Conservation (phyloP, 768 basidiomycete genomes). For the Dacryopinax primogenitus region DNA sequence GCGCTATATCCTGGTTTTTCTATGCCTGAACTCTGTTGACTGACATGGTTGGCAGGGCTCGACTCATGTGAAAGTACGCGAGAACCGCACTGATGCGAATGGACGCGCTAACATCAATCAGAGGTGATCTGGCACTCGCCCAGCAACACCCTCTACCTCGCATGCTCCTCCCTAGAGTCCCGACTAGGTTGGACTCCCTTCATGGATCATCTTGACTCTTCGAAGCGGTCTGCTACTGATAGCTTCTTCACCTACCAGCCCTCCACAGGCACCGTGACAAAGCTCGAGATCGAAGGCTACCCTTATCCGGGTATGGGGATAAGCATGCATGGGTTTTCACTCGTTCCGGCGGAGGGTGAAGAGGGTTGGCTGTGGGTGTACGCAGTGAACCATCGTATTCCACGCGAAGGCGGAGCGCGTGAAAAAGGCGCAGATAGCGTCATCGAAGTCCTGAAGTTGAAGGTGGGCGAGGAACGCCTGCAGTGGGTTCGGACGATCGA, state of each 20-base stretch:
- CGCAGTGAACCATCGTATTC: slow-evolving; percentile 57
- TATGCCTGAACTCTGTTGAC: background rate
- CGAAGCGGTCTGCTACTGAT: slow-evolving; percentile 35
- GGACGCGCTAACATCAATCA: background rate
- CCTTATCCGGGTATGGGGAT: slow-evolving; percentile 30
- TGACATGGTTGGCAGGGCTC: slow-evolving; percentile 29
- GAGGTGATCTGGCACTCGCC: slow-evolving; percentile 9
- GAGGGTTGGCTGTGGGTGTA: slow-evolving; percentile 47
- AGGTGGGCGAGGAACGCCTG: slow-evolving; percentile 33
- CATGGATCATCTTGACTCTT: slow-evolving; percentile 25
- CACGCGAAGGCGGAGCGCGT: slow-evolving; percentile 28
- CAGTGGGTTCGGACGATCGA: slow-evolving; percentile 46
- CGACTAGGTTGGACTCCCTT: slow-evolving; percentile 45
- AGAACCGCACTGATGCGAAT: slow-evolving; percentile 14
- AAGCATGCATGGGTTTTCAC: slow-evolving; percentile 55
- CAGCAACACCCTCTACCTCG: background rate
- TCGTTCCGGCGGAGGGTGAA: slow-evolving; percentile 39
- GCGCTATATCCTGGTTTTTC: background rate
- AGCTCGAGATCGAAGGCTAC: slow-evolving; percentile 34
- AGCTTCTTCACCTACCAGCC: slow-evolving; percentile 52
- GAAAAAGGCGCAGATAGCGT: slow-evolving; percentile 55
- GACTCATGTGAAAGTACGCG: slow-evolving; percentile 55
- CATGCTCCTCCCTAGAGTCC: slow-evolving; percentile 1
- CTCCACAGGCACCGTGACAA: slow-evolving; percentile 33
- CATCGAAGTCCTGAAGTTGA: slow-evolving; percentile 55